Evolutionary conservation across 1,284 basidiomycete species (phyloP).

Genomic region (Naganishia sp.): DNA sequence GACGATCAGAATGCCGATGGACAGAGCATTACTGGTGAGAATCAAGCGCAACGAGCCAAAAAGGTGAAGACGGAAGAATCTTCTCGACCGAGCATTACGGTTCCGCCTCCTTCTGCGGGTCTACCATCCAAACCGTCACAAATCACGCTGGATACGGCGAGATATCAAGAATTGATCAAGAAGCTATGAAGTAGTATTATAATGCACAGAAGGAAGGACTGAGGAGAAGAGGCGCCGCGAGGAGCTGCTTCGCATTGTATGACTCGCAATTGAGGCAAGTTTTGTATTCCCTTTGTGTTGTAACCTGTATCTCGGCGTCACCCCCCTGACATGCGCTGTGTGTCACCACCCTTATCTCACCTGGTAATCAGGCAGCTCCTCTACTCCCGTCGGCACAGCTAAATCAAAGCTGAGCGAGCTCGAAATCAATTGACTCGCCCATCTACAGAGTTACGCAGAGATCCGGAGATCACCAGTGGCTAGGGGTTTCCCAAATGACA

Average conservation of each 20-base stretch:
- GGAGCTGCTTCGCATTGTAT: too few species aligned
- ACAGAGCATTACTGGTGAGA: not conserved
- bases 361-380: too few species aligned
- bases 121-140: constrained; percentile 18
- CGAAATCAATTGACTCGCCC: too few species aligned
- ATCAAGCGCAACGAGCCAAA: constrained; percentile 9
- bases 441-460: too few species aligned
- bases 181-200: not conserved
- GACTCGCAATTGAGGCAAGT: not conserved
- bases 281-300: not conserved
- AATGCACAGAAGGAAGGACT: not conserved
- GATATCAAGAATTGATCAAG: constrained; percentile 13
- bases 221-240: not conserved
- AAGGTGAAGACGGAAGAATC: constrained; percentile 4
- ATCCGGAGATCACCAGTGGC: too few species aligned
- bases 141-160: constrained; percentile 14
- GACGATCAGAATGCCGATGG: not conserved
- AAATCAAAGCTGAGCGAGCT: too few species aligned
- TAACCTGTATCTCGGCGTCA: not conserved
- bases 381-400: too few species aligned
- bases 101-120: constrained; percentile 8
- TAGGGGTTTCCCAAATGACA: not conserved
- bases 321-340: too few species aligned
- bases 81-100: not conserved
- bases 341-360: too few species aligned